Evolutionary conservation across 768 basidiomycete species (phyloP), one percentile per base, ranked within the genome.

Genomic region (Serpula lacrymans): DNA sequence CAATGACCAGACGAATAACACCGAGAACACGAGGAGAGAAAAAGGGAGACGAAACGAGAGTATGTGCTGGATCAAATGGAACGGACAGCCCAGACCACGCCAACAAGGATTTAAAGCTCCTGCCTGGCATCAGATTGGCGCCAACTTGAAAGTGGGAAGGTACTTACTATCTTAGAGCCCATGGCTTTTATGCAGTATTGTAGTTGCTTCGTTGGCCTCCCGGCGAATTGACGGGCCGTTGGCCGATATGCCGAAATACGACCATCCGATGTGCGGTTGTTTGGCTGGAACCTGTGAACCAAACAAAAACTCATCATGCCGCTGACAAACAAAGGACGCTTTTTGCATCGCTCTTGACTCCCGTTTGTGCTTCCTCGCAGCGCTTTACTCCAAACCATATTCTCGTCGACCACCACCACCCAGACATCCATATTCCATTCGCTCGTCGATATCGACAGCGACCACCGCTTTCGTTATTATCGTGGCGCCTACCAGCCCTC

Each of bases 11-110:
- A 30, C 82, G 69, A 23, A 79, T 44, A 4, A 41, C 39, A 1
- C 70, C 78, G 22, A 84, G 68, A 16, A 55, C 43, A 12, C 48
- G 16, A 11, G 78, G 69, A 3, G 71, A 61, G 39, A 82, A 48
- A 49, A 45, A 45, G 10, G 64, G 60, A 0, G 67, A 69, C 4
- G 74, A 69, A 41, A 73, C 73, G 45, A 65, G 52, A 39, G 50
- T 43, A 41, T 58, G 60, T 3, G 55, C 41, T 1, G 58, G 50
- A 53, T 75, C 72, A 45, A 75, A 75, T 5, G 72, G 66, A 11
- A 53, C 20, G 23, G 53, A 38, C 28, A 69, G 65, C n/a, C 67
- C 69, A 22, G 70, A 63, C 8, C 21, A 22, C 14, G n/a, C n/a
- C n/a, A n/a, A n/a, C n/a, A n/a, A n/a, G n/a, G n/a, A n/a, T n/a